Base-by-base conservation (phyloP, 2,329 filamentous ascomycete species). In the Chaetomium sp. region DNA sequence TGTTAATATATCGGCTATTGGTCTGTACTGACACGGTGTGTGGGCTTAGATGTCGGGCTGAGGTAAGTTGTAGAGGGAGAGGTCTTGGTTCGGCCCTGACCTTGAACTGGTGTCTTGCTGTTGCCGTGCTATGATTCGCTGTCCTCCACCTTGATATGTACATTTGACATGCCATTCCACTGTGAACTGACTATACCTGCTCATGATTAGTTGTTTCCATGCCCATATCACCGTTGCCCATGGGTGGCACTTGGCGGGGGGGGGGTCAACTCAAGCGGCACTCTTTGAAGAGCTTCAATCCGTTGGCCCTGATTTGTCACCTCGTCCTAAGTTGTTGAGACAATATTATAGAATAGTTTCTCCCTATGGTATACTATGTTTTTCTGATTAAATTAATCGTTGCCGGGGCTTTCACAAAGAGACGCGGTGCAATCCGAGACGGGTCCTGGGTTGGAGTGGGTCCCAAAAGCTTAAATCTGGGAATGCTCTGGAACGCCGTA, bases 51-150 rank as follows among this genome's bases (percentile, higher is more conserved):
- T 33, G 57, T 29, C 53, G 49, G 38, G 12, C 5, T 23, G 51
- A 64, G 62, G 62, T 64, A 61, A 57, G 62, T 6, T 25, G 53
- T 64, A 62, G 59, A 62, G 59, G 55, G 49, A 57, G 51, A 57
- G 35, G 62, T 49, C 50, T n/a, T 42, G 49, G 38, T 25, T 35
- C 3, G 4, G 38, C 27, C 38, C 4, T 21, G 38, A 21, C 19
- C 25, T 35, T 7, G 38, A 49, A 56, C 51, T 56, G 38, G 27
- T 56, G 27, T 50, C n/a, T 12, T 33, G 25, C 16, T 49, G 51
- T 23, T 21, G 31, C 35, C 5, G 59, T 62, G 59, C 12, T 10
- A 9, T 49, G 33, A 27, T 38, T 10, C 27, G 57, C 12, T 35
- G 38, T 23, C 12, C 35, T 16, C n/a, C 31, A 13, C 5, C 13